These are phyloP conservation scores for Caryopteris hybrid DNA, from an alignment of 305 asterid species.

Conservation along the genomic window DNA sequence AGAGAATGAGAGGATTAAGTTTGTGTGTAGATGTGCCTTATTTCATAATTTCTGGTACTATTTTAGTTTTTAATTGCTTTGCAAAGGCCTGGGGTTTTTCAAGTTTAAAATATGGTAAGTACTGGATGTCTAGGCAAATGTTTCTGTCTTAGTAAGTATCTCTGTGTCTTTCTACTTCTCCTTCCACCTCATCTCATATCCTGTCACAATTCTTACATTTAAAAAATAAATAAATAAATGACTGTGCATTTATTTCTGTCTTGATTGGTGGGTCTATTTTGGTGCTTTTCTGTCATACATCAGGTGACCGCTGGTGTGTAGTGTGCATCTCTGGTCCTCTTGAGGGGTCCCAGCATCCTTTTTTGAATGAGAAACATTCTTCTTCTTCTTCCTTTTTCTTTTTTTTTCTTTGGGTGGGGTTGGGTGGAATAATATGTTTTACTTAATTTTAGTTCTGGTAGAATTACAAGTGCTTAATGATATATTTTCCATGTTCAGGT, in stretches of 20 bases:
- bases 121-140: not conserved
- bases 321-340: not conserved
- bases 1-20: not conserved
- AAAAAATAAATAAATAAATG: no score
- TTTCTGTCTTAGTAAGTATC: not conserved
- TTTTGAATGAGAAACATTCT: not conserved
- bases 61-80: slow-evolving; percentile 3
- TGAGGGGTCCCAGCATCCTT: not conserved
- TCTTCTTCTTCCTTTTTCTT: no score
- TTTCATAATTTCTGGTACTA: not conserved
- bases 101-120: not conserved
- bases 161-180: not conserved
- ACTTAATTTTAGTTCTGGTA: not conserved
- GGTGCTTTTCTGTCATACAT: not conserved
- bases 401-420: not conserved
- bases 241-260: slow-evolving; percentile 5
- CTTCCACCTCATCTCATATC: no score
- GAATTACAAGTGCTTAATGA: slow-evolving; percentile 6
- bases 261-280: not conserved
- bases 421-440: not conserved
- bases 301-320: not conserved
- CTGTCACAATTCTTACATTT: no score
- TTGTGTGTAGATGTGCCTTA: not conserved
- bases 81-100: not conserved
- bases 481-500: slow-evolving; percentile 46